Base-by-base conservation (phyloP, 345 rosid genomes). In the Aethionema arabicum region DNA sequence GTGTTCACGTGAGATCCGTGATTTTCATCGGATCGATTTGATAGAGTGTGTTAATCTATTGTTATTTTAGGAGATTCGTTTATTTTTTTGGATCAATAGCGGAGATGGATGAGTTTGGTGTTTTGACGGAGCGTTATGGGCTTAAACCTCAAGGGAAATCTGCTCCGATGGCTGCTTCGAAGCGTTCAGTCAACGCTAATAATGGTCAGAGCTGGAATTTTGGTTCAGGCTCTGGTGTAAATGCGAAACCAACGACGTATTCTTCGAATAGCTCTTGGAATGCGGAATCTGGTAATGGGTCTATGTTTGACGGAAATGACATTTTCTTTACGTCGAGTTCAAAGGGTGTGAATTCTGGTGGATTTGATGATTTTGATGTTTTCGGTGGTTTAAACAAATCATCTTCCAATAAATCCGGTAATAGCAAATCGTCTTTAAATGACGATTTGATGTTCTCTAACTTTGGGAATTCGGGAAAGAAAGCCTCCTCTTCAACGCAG, bases 71-170 rank as follows among this genome's bases (percentile, higher is more conserved):
- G 61, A 27, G 2, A 40, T 45, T 61, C 32, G 16, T n/a, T 32
- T 56, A n/a, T 32, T 4, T 14, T 7, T 27, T 1, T 68, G 21
- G 73, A 47, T 64, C 11, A 15, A 44, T 50, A 32, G 14, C 32
- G 8, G 62, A 59, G 0, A 84, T 92, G 98, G 98, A 92, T 51
- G 86, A 84, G 56, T 89, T 92, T 55, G 88, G 91, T 49, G 88
- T 82, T 16, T 76, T 89, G 14, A 92, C 98, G 53, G 88, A 89
- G 80, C 79, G 83, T 12, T 87, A 69, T 40, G 96, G 98, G 56
- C 61, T 92, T 11, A 92, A 89, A 56, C 85, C 88, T 3, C 97
- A 87, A 67, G 95, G 95, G 1, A 89, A 87, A 79, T 82, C 96
- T 36, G 83, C 91, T 72, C 95, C 95, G 0, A 89, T 89, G 93